Evolutionary conservation across 2,329 filamentous ascomycete genomes (phyloP), one percentile per base, ranked within the genome.

Genomic region (Cladosporium colombiae): DNA sequence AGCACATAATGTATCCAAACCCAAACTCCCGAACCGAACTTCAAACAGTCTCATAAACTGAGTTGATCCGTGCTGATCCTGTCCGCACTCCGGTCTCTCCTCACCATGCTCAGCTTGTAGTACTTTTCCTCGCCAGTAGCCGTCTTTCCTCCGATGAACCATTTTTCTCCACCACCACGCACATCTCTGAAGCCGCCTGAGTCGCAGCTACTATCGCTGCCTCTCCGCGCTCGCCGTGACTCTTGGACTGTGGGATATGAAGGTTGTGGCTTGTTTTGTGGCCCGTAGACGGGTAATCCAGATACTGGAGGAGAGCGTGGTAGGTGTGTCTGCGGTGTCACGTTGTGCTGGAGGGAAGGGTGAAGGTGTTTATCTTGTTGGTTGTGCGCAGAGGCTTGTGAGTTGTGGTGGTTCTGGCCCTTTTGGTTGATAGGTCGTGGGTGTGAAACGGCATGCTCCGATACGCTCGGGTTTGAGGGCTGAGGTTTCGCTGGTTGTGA

Each of bases 71-170:
- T 78, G 71, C 90, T 93, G 72, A 93, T 77, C 50, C 90, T 84
- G 75, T 93, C 91, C 64, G 89, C 88, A 76, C 91, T 93, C 74
- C 87, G 83, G 65, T 91, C 87, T 64, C 90, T 81, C 75, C 88
- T 86, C 58, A 93, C 87, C 69, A 93, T 90, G 52, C 90, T 90
- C 53, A 93, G 80, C 80, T 92, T 92, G 78, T 93, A 93, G 79
- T 92, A 93, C 73, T 86, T 86, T 76, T 93, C 91, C 73, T 93
- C 91, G n/a, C 91, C 91, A 1, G 80, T 84, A 1, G 90, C 89
- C 31, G 90, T 93, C 74, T 89, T 81, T 7, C 91, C 91, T 25
- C 91, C 91, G 64, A 93, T 91, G 73, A 93, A 93, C 89, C 90
- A 92, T 79, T 91, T 92, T 70, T 93, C 91, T 1, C 86, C 85